These are phyloP conservation scores for Coriolopsis trogii DNA, from an alignment of 1,284 basidiomycete genomes.

Conservation along the genomic window DNA sequence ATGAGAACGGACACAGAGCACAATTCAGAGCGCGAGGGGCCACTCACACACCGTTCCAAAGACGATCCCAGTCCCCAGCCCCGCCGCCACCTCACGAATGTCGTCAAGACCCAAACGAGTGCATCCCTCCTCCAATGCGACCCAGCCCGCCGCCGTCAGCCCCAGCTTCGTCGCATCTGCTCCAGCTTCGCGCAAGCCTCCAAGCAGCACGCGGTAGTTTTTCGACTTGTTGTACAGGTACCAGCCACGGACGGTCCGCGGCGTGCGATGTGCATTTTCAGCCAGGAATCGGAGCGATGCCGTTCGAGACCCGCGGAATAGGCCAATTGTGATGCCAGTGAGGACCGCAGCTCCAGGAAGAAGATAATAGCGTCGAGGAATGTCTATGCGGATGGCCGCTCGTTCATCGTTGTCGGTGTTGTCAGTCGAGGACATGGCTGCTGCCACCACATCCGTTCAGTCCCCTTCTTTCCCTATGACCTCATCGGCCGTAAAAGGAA, in stretches of 20 bases:
- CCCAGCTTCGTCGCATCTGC: constrained; percentile 60
- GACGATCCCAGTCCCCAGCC: constrained; percentile 59
- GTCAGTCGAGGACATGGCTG: constrained; percentile 25
- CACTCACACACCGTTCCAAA: constrained; percentile 69
- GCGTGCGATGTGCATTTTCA: constrained; percentile 72
- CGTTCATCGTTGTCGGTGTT: constrained; percentile 18
- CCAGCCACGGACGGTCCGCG: constrained; percentile 84
- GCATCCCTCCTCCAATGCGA: constrained; percentile 67
- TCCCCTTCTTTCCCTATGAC: constrained; percentile 13
- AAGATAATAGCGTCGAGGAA: constrained; percentile 41
- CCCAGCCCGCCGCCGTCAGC: constrained; percentile 60
- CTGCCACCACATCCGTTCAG: constrained; percentile 8
- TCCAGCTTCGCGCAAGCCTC: constrained; percentile 70
- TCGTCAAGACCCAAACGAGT: constrained; percentile 47
- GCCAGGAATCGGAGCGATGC: constrained; percentile 52
- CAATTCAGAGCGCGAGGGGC: constrained; percentile 1
- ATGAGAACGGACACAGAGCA: constrained; percentile 8
- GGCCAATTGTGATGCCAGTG: constrained; percentile 67
- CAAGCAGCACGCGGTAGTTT: constrained; percentile 81
- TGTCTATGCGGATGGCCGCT: constrained; percentile 38
- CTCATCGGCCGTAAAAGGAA: no score
- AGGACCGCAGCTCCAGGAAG: constrained; percentile 61
- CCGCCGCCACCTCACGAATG: constrained; percentile 63
- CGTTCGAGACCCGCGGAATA: constrained; percentile 67
- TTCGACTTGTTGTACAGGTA: constrained; percentile 93